Base-by-base conservation (phyloP, 1,284 basidiomycete genomes). In the Cutaneotrichosporon cavernicola region DNA sequence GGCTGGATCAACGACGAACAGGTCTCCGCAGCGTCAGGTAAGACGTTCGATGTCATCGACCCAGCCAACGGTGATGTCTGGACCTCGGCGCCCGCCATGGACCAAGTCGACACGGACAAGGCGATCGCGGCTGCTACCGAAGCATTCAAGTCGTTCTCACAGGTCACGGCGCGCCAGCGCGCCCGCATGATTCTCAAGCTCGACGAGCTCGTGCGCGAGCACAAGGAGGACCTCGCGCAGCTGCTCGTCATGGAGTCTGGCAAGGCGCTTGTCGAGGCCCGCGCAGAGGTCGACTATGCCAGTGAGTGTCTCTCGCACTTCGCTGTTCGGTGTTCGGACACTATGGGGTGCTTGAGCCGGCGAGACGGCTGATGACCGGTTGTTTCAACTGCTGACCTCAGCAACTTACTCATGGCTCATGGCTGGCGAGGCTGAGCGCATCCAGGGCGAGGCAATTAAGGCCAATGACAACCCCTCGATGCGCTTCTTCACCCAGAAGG, bases 221-320 rank as follows among this genome's bases (percentile, higher is more conserved):
- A 62, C 60, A 71, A 68, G 70, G 62, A 67, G 31, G 70, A 71
- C 61, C 61, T 71, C 43, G 66, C 70, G 40, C 65, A 63, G 56
- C 52, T 71, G 8, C 52, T 63, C 31, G 61, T 63, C 30, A 61
- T 71, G 60, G 92, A 96, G 81, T 95, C 94, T 70, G 92, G 92
- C 40, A 96, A 96, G 82, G 84, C 91, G 9, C 80, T 94, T 22
- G 80, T 83, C 0, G 91, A 95, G 70, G 89, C 86, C 26, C 90
- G 89, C 83, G 86, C 88, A 52, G 91, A 93, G 81, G 87, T 87
- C 69, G 73, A 81, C 0, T 92, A 92, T 70, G 69, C 64, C 7
- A 36, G 63, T 64, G 50, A 43, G 65, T 64, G 14, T n/a, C 13
- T 51, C 26, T 43, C 40, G 3, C 8, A 14, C 32, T 16, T 32